These are phyloP conservation scores for Crithidia acanthocephali DNA, from an alignment of 208 protist genomes.

Conservation along the genomic window DNA sequence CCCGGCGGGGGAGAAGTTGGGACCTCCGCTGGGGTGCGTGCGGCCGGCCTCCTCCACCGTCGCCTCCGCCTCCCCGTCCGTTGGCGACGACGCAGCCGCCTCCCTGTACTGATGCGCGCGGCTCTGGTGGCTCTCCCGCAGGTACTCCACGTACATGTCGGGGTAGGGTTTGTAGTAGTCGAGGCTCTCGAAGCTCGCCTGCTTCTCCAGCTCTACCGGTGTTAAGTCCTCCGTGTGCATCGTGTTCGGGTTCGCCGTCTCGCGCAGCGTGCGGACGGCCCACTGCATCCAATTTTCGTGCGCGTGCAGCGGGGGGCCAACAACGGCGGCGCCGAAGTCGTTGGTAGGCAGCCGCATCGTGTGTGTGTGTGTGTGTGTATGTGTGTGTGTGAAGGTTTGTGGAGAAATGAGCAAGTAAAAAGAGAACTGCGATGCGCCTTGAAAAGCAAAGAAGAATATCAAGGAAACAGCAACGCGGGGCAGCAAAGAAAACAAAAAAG, in stretches of 20 bases:
- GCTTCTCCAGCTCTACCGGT: constrained; percentile 48
- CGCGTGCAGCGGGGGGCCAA: constrained; percentile 5
- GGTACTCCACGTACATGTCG: constrained; percentile 78
- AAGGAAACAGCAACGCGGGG: too few species aligned
- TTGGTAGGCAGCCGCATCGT: constrained; percentile 11
- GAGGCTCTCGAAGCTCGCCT: constrained; percentile 81
- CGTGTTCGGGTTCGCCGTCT: constrained; percentile 73
- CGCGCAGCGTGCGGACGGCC: constrained; percentile 40
- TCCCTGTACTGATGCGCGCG: constrained; percentile 20
- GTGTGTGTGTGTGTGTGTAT: background rate
- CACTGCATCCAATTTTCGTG: constrained; percentile 21
- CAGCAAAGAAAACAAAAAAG: too few species aligned
- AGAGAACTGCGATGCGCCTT: too few species aligned
- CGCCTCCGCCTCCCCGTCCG: constrained; percentile 19
- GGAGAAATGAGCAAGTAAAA: background rate
- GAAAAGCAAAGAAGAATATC: too few species aligned
- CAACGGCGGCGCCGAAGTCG: constrained; percentile 17
- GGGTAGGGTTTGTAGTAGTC: constrained; percentile 89
- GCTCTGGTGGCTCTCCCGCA: constrained; percentile 44
- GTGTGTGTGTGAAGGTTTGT: background rate
- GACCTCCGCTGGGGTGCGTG: too few species aligned
- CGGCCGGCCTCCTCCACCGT: background rate
- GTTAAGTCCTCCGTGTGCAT: constrained; percentile 54
- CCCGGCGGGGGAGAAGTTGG: background rate
- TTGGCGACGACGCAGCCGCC: background rate